These are phyloP conservation scores for Lasiodiplodia citricola DNA, from an alignment of 2,329 filamentous ascomycete genomes.

Conservation along the genomic window DNA sequence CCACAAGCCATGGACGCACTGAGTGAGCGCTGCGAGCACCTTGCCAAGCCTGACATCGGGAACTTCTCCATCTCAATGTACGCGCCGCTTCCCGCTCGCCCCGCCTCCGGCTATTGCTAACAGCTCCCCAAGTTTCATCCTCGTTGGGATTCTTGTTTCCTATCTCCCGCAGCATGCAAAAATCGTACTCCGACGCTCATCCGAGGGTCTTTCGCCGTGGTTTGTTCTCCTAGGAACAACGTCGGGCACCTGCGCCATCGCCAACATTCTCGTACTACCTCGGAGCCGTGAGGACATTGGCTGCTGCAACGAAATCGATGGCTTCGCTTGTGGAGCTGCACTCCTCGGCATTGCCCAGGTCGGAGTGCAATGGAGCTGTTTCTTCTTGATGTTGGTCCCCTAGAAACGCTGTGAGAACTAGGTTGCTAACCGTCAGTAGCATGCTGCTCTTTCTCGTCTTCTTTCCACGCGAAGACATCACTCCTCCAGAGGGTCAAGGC, in stretches of 20 bases:
- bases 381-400: slow-evolving; percentile 79
- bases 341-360: slow-evolving; percentile 90
- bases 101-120: slow-evolving; percentile 20
- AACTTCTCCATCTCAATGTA: slow-evolving; percentile 63
- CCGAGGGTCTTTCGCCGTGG: slow-evolving; percentile 93
- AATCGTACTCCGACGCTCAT: slow-evolving; percentile 83
- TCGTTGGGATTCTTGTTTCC: slow-evolving; percentile 86
- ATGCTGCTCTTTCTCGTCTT: slow-evolving; percentile 93
- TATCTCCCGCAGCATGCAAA: slow-evolving; percentile 95
- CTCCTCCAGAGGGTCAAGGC: slow-evolving; percentile 28
- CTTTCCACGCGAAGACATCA: slow-evolving; percentile 63
- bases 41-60: slow-evolving; percentile 57
- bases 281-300: slow-evolving; percentile 80
- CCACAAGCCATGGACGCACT: slow-evolving; percentile 21
- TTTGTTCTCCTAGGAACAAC: slow-evolving; percentile 94
- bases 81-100: slow-evolving; percentile 30
- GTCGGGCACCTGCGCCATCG: slow-evolving; percentile 84
- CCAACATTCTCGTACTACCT: slow-evolving; percentile 90
- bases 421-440: slow-evolving; percentile 52
- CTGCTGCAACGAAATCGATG: slow-evolving; percentile 83
- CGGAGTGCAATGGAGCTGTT: slow-evolving; percentile 89
- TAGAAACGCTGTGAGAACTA: background rate
- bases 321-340: slow-evolving; percentile 82
- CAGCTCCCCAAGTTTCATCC: slow-evolving; percentile 64
- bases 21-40: slow-evolving; percentile 53